Conservation (phyloP, 2,329 filamentous ascomycete species). For the Claviceps spartinae region DNA sequence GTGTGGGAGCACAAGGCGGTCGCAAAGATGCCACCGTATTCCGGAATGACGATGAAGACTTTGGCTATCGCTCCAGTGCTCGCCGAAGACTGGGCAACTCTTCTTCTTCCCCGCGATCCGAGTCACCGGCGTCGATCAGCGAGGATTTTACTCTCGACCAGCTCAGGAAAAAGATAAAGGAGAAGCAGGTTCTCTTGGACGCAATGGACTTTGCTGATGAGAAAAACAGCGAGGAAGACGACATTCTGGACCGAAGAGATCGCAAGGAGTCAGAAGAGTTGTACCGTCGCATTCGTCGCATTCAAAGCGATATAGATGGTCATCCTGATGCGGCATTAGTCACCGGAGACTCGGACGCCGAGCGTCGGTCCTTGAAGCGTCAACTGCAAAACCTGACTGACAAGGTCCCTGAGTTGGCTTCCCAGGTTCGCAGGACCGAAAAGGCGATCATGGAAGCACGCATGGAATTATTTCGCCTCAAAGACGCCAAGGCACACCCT, state of each 20-base stretch:
- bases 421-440: slow-evolving; percentile 80
- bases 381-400: slow-evolving; percentile 83
- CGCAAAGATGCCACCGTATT: slow-evolving; percentile 95
- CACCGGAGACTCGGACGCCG: slow-evolving; percentile 71
- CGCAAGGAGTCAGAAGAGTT: slow-evolving; percentile 86
- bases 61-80: slow-evolving; percentile 88
- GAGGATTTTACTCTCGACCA: slow-evolving; percentile 82
- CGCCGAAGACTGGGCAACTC: slow-evolving; percentile 69
- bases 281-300: slow-evolving; percentile 77
- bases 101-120: slow-evolving; percentile 68
- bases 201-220: slow-evolving; percentile 96
- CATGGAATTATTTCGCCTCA: slow-evolving; percentile 83
- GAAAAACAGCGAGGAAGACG: slow-evolving; percentile 78
- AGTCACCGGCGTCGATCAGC: slow-evolving; percentile 55
- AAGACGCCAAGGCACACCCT: slow-evolving; percentile 85
- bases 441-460: slow-evolving; percentile 84
- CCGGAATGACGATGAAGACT: slow-evolving; percentile 87
- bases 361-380: slow-evolving; percentile 71
- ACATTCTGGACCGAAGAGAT: slow-evolving; percentile 79
- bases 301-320: slow-evolving; percentile 88
- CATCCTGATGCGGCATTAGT: slow-evolving; percentile 65
- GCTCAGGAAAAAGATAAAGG: slow-evolving; percentile 78
- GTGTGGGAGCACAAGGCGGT: slow-evolving; percentile 40
- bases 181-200: slow-evolving; percentile 88
- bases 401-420: slow-evolving; percentile 81